Conservation (phyloP, 2,329 filamentous ascomycete genomes). For the Hypoxylon sp. region DNA sequence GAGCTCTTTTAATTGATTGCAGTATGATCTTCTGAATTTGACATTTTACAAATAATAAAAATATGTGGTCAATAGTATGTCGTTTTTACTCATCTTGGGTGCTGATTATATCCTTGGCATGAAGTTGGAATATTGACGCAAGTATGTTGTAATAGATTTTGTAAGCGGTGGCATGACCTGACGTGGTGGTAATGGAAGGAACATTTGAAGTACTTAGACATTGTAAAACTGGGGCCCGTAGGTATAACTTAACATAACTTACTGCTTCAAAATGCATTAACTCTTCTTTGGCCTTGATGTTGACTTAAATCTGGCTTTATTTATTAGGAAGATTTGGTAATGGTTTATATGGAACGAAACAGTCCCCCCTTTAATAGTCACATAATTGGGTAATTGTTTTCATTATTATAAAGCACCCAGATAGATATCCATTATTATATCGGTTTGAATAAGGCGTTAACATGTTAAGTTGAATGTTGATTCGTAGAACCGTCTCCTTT, state of each 20-base stretch:
- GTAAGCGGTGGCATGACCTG: conserved; percentile 10
- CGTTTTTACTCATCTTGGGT: conserved; percentile 2
- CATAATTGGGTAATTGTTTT: not conserved
- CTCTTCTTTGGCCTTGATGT: not conserved
- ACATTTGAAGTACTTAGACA: not conserved
- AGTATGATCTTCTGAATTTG: not conserved
- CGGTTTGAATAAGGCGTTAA: no score
- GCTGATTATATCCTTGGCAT: conserved; percentile 5
- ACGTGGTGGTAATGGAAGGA: conserved; percentile 17
- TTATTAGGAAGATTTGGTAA: not conserved
- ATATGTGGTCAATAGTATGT: not conserved
- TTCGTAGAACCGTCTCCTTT: no score
- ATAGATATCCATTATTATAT: not conserved
- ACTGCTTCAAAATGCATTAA: not conserved
- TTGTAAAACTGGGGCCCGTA: not conserved
- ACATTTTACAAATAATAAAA: not conserved
- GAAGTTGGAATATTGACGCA: conserved; percentile 26
- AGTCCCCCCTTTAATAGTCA: not conserved
- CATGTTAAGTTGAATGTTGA: no score
- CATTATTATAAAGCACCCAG: not conserved
- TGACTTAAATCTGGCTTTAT: not conserved
- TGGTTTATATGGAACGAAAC: not conserved
- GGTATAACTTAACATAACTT: not conserved
- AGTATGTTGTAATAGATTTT: conserved; percentile 30
- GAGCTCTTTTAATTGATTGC: not conserved